Evolutionary conservation across 306 rosid species (phyloP).

Genomic region (Malus sieversii): DNA sequence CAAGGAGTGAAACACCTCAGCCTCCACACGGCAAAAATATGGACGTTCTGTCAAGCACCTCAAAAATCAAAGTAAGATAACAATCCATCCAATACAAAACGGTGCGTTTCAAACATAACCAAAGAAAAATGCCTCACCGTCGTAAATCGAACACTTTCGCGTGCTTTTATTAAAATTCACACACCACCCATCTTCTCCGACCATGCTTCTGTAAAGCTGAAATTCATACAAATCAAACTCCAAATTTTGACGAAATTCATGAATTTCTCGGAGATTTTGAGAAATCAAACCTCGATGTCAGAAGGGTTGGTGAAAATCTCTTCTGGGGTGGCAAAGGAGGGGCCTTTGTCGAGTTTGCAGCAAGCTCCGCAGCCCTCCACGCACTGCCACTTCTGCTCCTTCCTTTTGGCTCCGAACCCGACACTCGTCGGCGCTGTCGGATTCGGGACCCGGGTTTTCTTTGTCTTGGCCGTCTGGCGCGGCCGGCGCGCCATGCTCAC

Average conservation of each 20-base stretch:
- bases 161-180: slow-evolving; percentile 64
- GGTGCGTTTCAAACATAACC: background rate
- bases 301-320: slow-evolving; percentile 60
- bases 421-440: background rate
- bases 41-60: slow-evolving; percentile 59
- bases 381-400: slow-evolving; percentile 59
- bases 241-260: background rate
- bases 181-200: slow-evolving; percentile 89
- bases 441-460: slow-evolving; percentile 18
- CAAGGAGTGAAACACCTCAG: slow-evolving; percentile 51
- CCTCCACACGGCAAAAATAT: slow-evolving; percentile 78
- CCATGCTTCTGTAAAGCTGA: slow-evolving; percentile 80
- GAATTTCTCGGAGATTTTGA: background rate
- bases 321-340: slow-evolving; percentile 68
- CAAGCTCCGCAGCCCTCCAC: slow-evolving; percentile 89
- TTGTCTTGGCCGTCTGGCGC: slow-evolving; percentile 10
- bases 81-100: background rate
- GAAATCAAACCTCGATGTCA: slow-evolving; percentile 43
- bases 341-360: slow-evolving; percentile 74
- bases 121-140: slow-evolving; percentile 27
- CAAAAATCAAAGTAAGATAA: background rate
- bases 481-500: slow-evolving; percentile 27
- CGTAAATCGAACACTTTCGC: slow-evolving; percentile 75
- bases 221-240: slow-evolving; percentile 6
- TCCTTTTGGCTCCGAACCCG: slow-evolving; percentile 37